Conservation (phyloP, 2,329 filamentous ascomycete genomes). For the Fusarium pilosicola region DNA sequence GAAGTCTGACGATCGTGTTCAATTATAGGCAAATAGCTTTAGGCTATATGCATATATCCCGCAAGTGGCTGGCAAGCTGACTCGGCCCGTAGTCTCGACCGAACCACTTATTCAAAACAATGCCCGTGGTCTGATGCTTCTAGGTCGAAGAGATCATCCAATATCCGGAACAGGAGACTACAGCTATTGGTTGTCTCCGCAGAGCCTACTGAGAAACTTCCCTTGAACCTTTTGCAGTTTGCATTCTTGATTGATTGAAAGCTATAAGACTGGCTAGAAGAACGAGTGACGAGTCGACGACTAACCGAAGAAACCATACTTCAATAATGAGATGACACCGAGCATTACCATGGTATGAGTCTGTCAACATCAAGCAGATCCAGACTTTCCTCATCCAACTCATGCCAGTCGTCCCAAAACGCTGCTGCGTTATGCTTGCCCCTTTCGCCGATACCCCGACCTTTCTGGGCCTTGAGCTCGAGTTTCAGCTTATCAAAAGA, state of each 20-base stretch:
- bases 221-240: too few species aligned
- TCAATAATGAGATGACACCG: neutral
- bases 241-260: neutral
- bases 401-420: constrained; percentile 3
- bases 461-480: neutral
- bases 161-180: neutral
- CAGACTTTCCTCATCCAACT: neutral
- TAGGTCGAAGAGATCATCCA: too few species aligned
- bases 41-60: neutral
- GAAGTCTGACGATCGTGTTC: neutral
- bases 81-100: neutral
- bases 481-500: neutral
- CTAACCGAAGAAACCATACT: neutral
- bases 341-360: neutral
- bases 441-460: neutral
- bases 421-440: accelerated
- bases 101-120: too few species aligned
- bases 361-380: neutral
- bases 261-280: too few species aligned
- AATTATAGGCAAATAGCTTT: neutral
- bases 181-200: accelerated
- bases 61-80: neutral
- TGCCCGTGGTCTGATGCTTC: neutral
- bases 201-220: accelerated
- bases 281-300: neutral